Percentiles rank a stretch among this genome's conserved stretches.
These are phyloP conservation scores for Omphalea diandra DNA, from an alignment of 441 rosid genomes.

Conservation along the genomic window DNA sequence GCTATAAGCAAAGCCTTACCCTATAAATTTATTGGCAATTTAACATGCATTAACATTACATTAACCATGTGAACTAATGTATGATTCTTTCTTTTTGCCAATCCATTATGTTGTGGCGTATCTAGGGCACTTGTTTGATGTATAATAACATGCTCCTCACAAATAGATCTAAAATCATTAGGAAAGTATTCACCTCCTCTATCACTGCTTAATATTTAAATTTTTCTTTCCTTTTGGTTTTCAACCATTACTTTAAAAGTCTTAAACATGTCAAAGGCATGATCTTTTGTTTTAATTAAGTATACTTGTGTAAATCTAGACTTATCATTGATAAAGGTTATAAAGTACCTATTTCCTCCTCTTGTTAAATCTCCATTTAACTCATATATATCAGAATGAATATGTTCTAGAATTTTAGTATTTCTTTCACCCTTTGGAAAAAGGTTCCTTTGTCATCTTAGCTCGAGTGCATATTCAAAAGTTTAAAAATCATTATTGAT, in stretches of 20 bases:
- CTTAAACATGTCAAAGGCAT: slow-evolving; percentile 14
- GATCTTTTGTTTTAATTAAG: slow-evolving; percentile 2
- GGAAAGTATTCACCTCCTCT: background rate
- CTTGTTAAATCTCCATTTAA: too few relatives aligned
- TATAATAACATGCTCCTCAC: background rate
- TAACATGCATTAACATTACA: too few relatives aligned
- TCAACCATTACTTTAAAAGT: too few relatives aligned
- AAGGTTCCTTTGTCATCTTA: slow-evolving; percentile 4
- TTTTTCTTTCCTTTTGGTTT: background rate
- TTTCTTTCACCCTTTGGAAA: background rate
- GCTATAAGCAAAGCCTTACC: background rate
- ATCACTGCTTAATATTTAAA: background rate
- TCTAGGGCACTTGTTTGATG: slow-evolving; percentile 7
- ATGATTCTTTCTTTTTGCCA: background rate
- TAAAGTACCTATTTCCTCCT: too few relatives aligned
- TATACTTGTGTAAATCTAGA: slow-evolving; percentile 11
- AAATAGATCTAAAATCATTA: too few relatives aligned
- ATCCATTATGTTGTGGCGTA: slow-evolving; percentile 1
- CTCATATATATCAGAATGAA: too few relatives aligned
- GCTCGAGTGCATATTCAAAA: slow-evolving; percentile 5
- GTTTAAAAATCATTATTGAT: background rate
- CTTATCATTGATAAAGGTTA: slow-evolving; percentile 14
- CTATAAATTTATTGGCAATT: background rate
- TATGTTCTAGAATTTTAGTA: background rate
- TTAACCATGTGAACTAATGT: background rate